These are phyloP conservation scores for Saturnispora bothae DNA, from an alignment of 805 yeast species.

Conservation along the genomic window DNA sequence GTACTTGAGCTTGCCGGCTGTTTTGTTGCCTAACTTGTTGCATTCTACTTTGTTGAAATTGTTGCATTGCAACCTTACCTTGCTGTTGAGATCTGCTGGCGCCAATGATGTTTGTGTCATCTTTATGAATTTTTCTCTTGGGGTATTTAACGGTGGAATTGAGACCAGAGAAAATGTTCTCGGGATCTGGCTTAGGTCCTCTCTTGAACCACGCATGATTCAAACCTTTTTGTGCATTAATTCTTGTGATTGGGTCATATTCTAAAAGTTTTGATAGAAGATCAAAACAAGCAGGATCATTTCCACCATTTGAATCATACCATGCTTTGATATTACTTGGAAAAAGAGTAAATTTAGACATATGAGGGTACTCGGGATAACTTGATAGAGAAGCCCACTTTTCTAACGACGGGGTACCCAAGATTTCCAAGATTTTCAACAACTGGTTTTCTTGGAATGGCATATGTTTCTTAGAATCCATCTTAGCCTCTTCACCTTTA, in stretches of 20 bases:
- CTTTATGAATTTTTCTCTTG: slow-evolving; percentile 73
- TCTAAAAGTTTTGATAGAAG: slow-evolving; percentile 54
- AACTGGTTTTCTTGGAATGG: slow-evolving; percentile 93
- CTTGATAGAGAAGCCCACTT: slow-evolving; percentile 70
- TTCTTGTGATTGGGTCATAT: slow-evolving; percentile 73
- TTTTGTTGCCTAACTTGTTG: slow-evolving; percentile 12
- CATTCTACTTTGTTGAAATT: not conserved
- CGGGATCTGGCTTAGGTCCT: slow-evolving; percentile 46
- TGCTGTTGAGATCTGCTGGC: slow-evolving; percentile 7
- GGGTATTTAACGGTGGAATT: slow-evolving; percentile 59
- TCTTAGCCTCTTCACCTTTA: slow-evolving; percentile 95
- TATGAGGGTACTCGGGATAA: slow-evolving; percentile 74
- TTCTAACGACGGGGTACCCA: slow-evolving; percentile 78
- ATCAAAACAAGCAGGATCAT: slow-evolving; percentile 56
- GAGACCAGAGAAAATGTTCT: slow-evolving; percentile 72
- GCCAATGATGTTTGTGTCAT: slow-evolving; percentile 66
- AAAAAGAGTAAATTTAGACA: slow-evolving; percentile 48
- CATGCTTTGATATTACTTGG: slow-evolving; percentile 69
- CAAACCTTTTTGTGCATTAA: slow-evolving; percentile 70
- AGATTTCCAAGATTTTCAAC: slow-evolving; percentile 80
- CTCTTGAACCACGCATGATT: slow-evolving; percentile 73
- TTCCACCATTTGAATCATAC: slow-evolving; percentile 77
- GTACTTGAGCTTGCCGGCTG: slow-evolving; percentile 2
- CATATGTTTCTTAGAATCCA: slow-evolving; percentile 84
- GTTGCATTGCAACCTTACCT: slow-evolving; percentile 1